Conservation (phyloP, 148 eudicot genomes). For the Persicaria tinctoria region DNA sequence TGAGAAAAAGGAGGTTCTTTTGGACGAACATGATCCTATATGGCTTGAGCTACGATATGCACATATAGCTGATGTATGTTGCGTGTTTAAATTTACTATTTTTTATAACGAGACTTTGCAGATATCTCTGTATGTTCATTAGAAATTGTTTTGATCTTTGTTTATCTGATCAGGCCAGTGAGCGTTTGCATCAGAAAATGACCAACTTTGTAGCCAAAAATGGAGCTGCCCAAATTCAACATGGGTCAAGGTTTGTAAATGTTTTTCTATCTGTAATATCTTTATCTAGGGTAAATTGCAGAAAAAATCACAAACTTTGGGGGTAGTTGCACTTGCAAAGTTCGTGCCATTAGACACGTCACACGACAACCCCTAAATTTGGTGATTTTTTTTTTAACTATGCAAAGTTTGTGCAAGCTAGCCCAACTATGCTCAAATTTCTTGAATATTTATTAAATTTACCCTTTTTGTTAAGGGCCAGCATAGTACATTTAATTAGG, state of each 20-base stretch:
- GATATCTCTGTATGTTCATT: slow-evolving; percentile 1
- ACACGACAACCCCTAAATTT: no score
- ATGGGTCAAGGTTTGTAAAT: slow-evolving; percentile 66
- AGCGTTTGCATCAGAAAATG: slow-evolving; percentile 87
- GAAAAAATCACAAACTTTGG: no score
- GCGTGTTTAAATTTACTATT: slow-evolving; percentile 10
- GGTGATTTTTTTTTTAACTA: no score
- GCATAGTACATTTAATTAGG: no score
- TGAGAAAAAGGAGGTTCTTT: slow-evolving; percentile 84
- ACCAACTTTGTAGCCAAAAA: slow-evolving; percentile 73
- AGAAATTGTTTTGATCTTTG: slow-evolving; percentile 23
- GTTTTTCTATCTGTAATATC: background rate
- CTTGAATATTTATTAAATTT: no score
- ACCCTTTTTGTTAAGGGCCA: no score
- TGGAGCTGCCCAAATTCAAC: slow-evolving; percentile 84
- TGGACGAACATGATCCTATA: slow-evolving; percentile 95
- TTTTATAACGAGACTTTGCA: background rate
- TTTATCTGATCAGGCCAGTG: slow-evolving; percentile 70
- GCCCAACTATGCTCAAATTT: no score
- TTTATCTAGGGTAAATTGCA: no score
- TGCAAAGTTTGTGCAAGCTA: no score
- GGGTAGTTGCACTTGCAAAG: no score
- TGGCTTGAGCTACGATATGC: slow-evolving; percentile 96
- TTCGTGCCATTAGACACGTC: no score
- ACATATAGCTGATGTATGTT: slow-evolving; percentile 91